Evolutionary conservation across 2,329 filamentous ascomycete species (phyloP).

Genomic region (Aspergillus neotritici): DNA sequence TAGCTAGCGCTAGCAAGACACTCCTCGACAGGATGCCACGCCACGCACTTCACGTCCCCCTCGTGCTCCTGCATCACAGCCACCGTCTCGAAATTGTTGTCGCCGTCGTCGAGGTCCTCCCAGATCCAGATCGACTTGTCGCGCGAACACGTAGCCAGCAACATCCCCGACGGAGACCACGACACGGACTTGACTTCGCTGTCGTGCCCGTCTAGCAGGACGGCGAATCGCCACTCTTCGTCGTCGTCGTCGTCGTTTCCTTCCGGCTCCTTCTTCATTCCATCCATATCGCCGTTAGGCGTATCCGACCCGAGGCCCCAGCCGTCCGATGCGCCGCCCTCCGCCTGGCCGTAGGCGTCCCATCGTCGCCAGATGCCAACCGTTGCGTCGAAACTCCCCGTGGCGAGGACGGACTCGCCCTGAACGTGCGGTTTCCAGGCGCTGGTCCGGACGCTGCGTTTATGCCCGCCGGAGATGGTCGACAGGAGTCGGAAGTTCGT

Average conservation of each 20-base stretch:
- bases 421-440: constrained; percentile 77
- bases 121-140: constrained; percentile 98
- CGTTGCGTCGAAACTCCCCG: constrained; percentile 88
- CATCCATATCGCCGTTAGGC: constrained; percentile 22
- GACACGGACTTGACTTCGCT: constrained; percentile 86
- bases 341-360: constrained; percentile 39
- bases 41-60: constrained; percentile 88
- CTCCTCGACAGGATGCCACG: constrained; percentile 79
- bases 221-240: constrained; percentile 86
- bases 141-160: constrained; percentile 81
- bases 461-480: constrained; percentile 78
- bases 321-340: constrained; percentile 18
- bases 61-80: constrained; percentile 92
- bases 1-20: constrained; percentile 88
- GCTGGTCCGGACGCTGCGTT: constrained; percentile 76
- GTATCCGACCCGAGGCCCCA: constrained; percentile 17
- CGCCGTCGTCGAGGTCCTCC: constrained; percentile 81
- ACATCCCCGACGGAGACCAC: constrained; percentile 58
- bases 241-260: constrained; percentile 52
- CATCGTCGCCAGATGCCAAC: constrained; percentile 76
- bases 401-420: constrained; percentile 72
- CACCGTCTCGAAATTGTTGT: constrained; percentile 95
- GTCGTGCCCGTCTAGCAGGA: constrained; percentile 91
- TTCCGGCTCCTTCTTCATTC: constrained; percentile 13
- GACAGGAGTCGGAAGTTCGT: constrained; percentile 72